Evolutionary conservation across 805 yeast species (phyloP).

Genomic region (Aciculoconidium aculeatum): DNA sequence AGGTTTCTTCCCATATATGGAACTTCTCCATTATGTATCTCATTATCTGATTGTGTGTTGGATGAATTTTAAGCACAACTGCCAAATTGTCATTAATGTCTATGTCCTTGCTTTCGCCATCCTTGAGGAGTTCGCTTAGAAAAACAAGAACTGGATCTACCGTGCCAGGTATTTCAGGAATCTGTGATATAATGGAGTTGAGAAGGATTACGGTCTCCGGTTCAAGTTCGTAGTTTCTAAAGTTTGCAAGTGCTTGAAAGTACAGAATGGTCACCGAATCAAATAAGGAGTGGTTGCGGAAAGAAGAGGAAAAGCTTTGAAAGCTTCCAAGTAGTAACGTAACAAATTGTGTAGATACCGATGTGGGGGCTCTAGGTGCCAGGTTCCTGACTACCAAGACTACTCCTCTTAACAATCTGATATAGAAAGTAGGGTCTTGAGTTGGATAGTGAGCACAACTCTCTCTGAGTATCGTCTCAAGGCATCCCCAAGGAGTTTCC

Average conservation of each 20-base stretch:
- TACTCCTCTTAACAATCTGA: slow-evolving; percentile 6
- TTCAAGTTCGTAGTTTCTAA: slow-evolving; percentile 1
- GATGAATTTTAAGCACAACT: slow-evolving; percentile 4
- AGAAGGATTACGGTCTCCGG: neutral
- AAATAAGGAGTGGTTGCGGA: neutral
- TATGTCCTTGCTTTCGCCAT: slow-evolving; percentile 1
- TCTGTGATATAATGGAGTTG: neutral
- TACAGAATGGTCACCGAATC: slow-evolving; percentile 3
- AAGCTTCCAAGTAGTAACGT: slow-evolving; percentile 3
- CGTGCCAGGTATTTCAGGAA: slow-evolving; percentile 1
- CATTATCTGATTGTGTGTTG: slow-evolving; percentile 2
- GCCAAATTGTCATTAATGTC: slow-evolving; percentile 2
- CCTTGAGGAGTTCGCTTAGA: slow-evolving; percentile 1
- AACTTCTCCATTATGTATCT: slow-evolving; percentile 4
- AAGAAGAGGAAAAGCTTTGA: neutral
- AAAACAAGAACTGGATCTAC: slow-evolving; percentile 1
- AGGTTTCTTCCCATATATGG: slow-evolving; percentile 6
- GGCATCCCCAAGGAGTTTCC: too few relatives aligned
- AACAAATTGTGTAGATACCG: neutral
- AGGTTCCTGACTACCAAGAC: slow-evolving; percentile 3
- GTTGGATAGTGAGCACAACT: too few relatives aligned
- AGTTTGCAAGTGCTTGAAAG: slow-evolving; percentile 6
- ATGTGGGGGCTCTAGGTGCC: slow-evolving; percentile 2
- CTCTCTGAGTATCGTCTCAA: too few relatives aligned
- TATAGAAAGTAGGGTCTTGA: neutral